These are phyloP conservation scores for Leptomonas pyrrhocoris DNA, from an alignment of 208 protist species.

Conservation along the genomic window DNA sequence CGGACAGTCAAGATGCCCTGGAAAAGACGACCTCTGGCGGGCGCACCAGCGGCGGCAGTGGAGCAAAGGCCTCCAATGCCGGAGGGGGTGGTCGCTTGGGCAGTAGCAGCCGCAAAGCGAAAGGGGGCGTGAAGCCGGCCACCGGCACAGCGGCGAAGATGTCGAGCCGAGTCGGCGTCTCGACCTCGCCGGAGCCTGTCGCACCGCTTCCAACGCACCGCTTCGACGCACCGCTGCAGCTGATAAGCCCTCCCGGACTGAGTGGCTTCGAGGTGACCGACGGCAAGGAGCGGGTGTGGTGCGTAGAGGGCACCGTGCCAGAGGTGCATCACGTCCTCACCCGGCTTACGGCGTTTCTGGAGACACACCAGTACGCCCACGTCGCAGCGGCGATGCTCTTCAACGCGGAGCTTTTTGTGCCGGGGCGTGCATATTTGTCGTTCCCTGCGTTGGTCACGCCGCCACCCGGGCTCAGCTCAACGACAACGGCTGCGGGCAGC, in stretches of 20 bases:
- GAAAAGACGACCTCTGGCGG: slow-evolving; percentile 15
- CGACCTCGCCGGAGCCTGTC: slow-evolving; percentile 18
- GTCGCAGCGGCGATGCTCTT: slow-evolving; percentile 53
- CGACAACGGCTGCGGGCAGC: neutral
- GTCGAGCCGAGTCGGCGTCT: slow-evolving; percentile 11
- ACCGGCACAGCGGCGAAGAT: neutral
- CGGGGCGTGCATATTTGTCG: slow-evolving; percentile 56
- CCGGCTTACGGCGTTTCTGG: slow-evolving; percentile 26
- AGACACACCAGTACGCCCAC: slow-evolving; percentile 9
- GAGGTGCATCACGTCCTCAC: slow-evolving; percentile 71
- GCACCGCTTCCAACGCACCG: slow-evolving; percentile 16
- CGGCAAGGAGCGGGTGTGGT: slow-evolving; percentile 66
- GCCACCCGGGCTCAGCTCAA: slow-evolving; percentile 22
- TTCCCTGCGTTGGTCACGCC: slow-evolving; percentile 85
- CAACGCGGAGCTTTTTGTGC: slow-evolving; percentile 83
- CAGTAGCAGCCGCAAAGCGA: neutral
- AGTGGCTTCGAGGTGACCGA: slow-evolving; percentile 90
- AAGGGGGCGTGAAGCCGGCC: slow-evolving; percentile 1
- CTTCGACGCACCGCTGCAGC: slow-evolving; percentile 57
- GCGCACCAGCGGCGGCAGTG: neutral
- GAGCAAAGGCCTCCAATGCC: neutral
- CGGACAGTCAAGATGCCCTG: slow-evolving; percentile 1
- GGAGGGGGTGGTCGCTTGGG: neutral
- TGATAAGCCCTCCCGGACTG: slow-evolving; percentile 77
- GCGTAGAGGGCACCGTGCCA: slow-evolving; percentile 73